phyloP scores from a whole-genome alignment of 768 basidiomycete genomes.

The Tulasnella sp. region DNA sequence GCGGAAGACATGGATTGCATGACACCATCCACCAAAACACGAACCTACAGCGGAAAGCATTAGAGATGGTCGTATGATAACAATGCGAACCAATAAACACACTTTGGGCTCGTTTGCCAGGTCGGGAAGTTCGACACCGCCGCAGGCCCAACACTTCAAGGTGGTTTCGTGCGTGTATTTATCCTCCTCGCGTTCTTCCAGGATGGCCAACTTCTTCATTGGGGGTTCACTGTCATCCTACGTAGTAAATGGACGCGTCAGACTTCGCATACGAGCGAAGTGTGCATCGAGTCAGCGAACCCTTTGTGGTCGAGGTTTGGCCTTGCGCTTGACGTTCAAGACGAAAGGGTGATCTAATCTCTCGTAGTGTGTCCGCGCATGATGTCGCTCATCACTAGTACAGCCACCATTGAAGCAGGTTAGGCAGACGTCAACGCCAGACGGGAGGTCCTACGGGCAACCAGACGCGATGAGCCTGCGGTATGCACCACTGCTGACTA shows the following conservation, averaged over 20 bases:
- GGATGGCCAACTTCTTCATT: constrained; percentile 83
- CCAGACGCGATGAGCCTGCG: neutral
- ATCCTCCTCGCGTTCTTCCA: constrained; percentile 83
- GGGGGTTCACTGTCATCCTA: constrained; percentile 80
- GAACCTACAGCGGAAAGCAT: constrained; percentile 41
- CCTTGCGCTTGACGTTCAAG: constrained; percentile 71
- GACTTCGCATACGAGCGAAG: neutral
- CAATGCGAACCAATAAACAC: neutral
- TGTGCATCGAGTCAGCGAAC: constrained; percentile 45
- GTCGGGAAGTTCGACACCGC: constrained; percentile 29
- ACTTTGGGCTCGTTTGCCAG: constrained; percentile 32
- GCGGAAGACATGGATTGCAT: constrained; percentile 83
- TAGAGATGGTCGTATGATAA: constrained; percentile 34
- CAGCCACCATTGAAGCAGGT: constrained; percentile 94
- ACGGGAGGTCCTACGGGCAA: constrained; percentile 54
- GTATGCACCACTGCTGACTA: neutral
- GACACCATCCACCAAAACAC: constrained; percentile 57
- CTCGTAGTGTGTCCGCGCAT: constrained; percentile 66
- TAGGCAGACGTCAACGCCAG: constrained; percentile 86
- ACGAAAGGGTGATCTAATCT: constrained; percentile 72
- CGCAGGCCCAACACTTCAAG: constrained; percentile 76
- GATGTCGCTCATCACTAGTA: constrained; percentile 56
- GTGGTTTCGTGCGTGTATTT: constrained; percentile 65
- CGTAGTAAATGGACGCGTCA: neutral
- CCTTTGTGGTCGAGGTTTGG: constrained; percentile 58